Conservation (phyloP, 345 rosid species). For the Eucalyptus sp. region DNA sequence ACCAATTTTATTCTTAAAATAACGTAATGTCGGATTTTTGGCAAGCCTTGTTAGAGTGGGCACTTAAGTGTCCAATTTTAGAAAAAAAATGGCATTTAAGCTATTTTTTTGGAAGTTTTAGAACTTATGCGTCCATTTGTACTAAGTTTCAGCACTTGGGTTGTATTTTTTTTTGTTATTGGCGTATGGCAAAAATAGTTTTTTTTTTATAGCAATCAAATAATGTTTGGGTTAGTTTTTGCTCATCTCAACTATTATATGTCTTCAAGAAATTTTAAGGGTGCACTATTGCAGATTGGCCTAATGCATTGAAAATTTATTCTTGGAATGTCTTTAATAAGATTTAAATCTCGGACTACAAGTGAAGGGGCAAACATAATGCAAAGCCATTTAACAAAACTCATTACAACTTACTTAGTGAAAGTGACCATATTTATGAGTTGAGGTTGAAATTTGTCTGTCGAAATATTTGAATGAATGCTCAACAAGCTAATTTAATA, state of each 20-base stretch:
- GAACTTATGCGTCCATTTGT: too few species aligned
- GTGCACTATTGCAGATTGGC: accelerated
- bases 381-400: not conserved
- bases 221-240: not conserved
- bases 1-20: too few species aligned
- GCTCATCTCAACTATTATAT: not conserved
- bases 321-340: not conserved
- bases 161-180: too few species aligned
- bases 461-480: not conserved
- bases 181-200: too few species aligned
- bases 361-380: not conserved
- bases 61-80: too few species aligned
- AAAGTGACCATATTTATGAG: not conserved
- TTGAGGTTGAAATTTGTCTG: not conserved
- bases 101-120: too few species aligned
- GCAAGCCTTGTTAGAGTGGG: too few species aligned
- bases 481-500: not conserved
- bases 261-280: not conserved
- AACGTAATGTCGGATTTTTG: too few species aligned
- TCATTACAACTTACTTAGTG: not conserved
- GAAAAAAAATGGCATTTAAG: too few species aligned
- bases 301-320: not conserved
- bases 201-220: not conserved
- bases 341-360: not conserved
- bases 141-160: too few species aligned